Base-by-base conservation (phyloP, 805 yeast species). In the Myxozyma udenii region DNA sequence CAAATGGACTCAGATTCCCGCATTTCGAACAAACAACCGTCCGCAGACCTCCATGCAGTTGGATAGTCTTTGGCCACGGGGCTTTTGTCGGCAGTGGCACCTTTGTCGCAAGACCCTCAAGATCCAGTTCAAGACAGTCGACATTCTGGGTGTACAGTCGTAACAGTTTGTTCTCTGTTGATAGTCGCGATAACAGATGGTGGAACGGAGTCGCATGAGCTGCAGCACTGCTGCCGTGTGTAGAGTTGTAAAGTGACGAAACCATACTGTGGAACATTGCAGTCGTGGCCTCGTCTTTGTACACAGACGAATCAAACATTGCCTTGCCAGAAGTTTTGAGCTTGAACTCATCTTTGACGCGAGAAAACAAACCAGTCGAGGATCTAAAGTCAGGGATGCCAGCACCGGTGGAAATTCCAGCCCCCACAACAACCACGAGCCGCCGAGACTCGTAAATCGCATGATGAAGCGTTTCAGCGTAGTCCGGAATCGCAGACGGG, bases 351-450 rank as follows among this genome's bases (percentile, higher is more conserved):
- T 64, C 58, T 38, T 72, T 71, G 36, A 80, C 66, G 12, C 79
- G 78, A 49, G 79, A 78, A 64, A 89, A 87, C 43, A 89, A 74
- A 1, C 95, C 95, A 53, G 81, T 72, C 22, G 35, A 6, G 18
- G 87, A 85, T 64, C 96, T 71, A 64, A 88, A 85, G 62, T 85
- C 93, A 2, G 96, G 96, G 36, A 88, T 89, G 3, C 96, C 96
- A 0, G 95, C 87, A 25, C 85, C 84, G 48, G 90, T 93, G 11
- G 95, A 87, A 18, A 87, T 79, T 2, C 96, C 96, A 16, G 97
- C 97, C 9, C 97, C 97, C 0, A 90, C 79, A 25, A 89, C 75
- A 25, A 84, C 78, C 1, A 87, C 75, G 26, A 83, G 71, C 55
- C 77, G 76, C 57, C 75, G 78, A 26, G 90, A 74, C 59, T 83